A percentile compares a stretch with the other conserved stretches of the same genome.
Evolutionary conservation across 1,139 yeast genomes (phyloP).

Genomic region (Magnusiomyces fungicola): DNA sequence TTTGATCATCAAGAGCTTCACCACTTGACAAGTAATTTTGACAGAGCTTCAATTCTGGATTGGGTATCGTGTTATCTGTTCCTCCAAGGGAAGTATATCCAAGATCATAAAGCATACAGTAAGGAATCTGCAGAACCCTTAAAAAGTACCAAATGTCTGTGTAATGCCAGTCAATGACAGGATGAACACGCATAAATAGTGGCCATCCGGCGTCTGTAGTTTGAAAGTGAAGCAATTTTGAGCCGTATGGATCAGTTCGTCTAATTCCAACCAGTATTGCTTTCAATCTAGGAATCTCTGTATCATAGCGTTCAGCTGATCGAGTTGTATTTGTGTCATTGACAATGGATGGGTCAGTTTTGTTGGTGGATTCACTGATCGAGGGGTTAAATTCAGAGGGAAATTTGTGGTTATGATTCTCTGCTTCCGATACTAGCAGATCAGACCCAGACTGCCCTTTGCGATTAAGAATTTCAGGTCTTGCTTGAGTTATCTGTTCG

Average conservation of each 20-base stretch:
- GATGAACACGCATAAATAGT: constrained; percentile 67
- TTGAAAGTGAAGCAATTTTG: constrained; percentile 47
- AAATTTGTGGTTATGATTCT: neutral
- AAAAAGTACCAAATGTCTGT: constrained; percentile 64
- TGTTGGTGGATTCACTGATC: neutral
- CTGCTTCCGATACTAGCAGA: neutral
- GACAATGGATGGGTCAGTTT: constrained; percentile 8
- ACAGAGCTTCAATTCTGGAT: constrained; percentile 43
- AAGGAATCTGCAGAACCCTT: constrained; percentile 43
- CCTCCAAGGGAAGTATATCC: constrained; percentile 88
- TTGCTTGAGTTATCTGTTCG: neutral
- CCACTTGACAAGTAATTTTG: constrained; percentile 3
- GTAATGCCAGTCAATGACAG: constrained; percentile 76
- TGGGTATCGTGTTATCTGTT: constrained; percentile 51
- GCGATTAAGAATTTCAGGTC: neutral
- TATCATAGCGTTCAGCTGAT: constrained; percentile 25
- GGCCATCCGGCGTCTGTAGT: constrained; percentile 86
- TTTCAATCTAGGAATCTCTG: constrained; percentile 44
- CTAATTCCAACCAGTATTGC: constrained; percentile 78
- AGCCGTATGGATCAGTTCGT: constrained; percentile 72
- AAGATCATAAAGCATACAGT: constrained; percentile 62
- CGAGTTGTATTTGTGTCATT: constrained; percentile 13
- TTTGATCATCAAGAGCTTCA: neutral
- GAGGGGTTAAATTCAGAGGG: neutral
- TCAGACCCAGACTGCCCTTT: neutral